These are phyloP conservation scores for Colletotrichum plurivorum DNA, from an alignment of 2,329 filamentous ascomycete genomes.

Conservation along the genomic window DNA sequence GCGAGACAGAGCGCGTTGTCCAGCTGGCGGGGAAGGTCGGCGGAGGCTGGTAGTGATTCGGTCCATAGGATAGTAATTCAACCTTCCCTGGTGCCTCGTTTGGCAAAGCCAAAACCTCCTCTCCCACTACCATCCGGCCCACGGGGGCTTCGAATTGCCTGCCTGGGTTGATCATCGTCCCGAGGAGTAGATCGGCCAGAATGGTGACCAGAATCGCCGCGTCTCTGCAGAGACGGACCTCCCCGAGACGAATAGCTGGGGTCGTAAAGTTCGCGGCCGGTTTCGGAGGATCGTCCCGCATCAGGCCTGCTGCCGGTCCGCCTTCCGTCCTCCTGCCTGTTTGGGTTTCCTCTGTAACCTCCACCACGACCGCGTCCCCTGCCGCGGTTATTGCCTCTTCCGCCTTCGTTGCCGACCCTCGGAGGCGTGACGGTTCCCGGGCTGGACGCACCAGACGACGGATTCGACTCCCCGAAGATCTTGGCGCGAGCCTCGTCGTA, in stretches of 20 bases:
- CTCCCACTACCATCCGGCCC: conserved; percentile 84
- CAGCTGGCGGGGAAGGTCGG: conserved; percentile 92
- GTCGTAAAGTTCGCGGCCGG: conserved; percentile 79
- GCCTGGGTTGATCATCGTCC: conserved; percentile 76
- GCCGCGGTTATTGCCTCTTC: conserved; percentile 58
- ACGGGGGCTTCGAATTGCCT: conserved; percentile 80
- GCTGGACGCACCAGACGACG: conserved; percentile 71
- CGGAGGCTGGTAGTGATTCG: conserved; percentile 83
- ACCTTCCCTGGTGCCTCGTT: conserved; percentile 70
- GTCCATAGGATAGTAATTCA: conserved; percentile 49
- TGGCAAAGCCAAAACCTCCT: conserved; percentile 83
- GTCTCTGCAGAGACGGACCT: conserved; percentile 63
- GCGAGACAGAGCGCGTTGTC: conserved; percentile 85
- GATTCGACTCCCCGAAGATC: conserved; percentile 79
- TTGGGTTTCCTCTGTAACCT: conserved; percentile 53
- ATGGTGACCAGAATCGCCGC: conserved; percentile 53
- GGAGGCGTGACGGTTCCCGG: conserved; percentile 75
- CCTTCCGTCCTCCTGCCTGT: conserved; percentile 49
- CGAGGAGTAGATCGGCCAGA: conserved; percentile 63
- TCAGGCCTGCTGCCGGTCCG: conserved; percentile 42
- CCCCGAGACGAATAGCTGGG: conserved; percentile 79
- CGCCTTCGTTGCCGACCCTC: conserved; percentile 49
- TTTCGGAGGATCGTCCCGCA: conserved; percentile 44
- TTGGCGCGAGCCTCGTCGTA: conserved; percentile 92
- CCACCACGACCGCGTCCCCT: conserved; percentile 62